phyloP scores from a whole-genome alignment of 108 stramenopile species.

The Cylindrotheca closterium region DNA sequence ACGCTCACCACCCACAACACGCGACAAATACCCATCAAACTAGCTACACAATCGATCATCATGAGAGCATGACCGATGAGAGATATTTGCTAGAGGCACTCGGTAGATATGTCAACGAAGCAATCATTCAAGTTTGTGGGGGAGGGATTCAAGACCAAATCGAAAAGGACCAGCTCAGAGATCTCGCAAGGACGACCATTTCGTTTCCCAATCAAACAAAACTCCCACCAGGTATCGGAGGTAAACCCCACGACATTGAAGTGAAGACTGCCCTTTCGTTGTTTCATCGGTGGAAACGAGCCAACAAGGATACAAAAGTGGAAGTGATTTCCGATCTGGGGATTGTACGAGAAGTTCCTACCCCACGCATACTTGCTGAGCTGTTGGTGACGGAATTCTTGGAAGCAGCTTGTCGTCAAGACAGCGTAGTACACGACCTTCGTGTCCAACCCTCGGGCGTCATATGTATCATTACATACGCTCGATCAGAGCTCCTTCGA shows the following conservation, averaged over 20 bases:
- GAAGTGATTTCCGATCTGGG: constrained; percentile 61
- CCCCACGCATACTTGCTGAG: constrained; percentile 50
- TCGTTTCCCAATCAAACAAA: constrained; percentile 40
- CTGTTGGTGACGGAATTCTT: constrained; percentile 21
- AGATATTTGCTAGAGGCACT: constrained; percentile 3
- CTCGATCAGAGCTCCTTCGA: constrained; percentile 45
- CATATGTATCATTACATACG: constrained; percentile 52
- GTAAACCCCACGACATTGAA: constrained; percentile 74
- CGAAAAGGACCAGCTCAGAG: constrained; percentile 14
- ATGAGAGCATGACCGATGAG: too few species aligned
- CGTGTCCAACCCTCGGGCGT: constrained; percentile 61
- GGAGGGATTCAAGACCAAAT: constrained; percentile 1
- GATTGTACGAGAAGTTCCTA: constrained; percentile 38
- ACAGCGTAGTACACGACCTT: constrained; percentile 43
- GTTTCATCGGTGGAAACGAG: constrained; percentile 47
- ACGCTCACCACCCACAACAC: too few species aligned
- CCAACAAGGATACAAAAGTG: neutral
- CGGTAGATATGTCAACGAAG: constrained; percentile 8
- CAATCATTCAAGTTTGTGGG: constrained; percentile 15
- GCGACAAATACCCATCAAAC: too few species aligned
- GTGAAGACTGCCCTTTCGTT: constrained; percentile 56
- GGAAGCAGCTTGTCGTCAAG: constrained; percentile 25
- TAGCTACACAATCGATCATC: too few species aligned
- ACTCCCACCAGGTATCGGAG: neutral
- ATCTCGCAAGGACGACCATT: constrained; percentile 27